Base-by-base conservation (phyloP, 2,329 filamentous ascomycete genomes). In the Exserohilum turcica region DNA sequence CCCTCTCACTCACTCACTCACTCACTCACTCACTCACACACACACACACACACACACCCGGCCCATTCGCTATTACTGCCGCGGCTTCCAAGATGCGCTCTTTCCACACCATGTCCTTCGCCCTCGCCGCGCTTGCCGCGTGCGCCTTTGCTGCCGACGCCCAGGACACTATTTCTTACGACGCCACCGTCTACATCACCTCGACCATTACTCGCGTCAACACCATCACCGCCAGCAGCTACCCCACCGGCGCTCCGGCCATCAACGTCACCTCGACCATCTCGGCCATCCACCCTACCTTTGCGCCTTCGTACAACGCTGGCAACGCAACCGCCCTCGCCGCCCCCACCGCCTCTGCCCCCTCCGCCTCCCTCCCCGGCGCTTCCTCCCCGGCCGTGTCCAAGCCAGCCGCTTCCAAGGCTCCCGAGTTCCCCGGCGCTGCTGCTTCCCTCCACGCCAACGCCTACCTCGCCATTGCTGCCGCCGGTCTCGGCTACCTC, bases 151-250 rank as follows among this genome's bases (percentile, higher is more conserved):
- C 72, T 48, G 57, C 64, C 46, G 5, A 21, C 6, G 16, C 37
- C 8, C 24, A 15, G 18, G 31, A 47, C 44, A 51, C 59, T 5
- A 9, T 33, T 27, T 56, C 53, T 27, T 71, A 71, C 56, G 70
- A 73, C 43, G 59, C 72, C 13, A 74, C 72, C 57, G 67, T 72
- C 66, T 74, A 71, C 56, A 48, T 72, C 46, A 74, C 72, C 51
- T 67, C 64, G 13, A 76, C 73, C 56, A 63, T 76, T 64, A 70
- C 70, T 61, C 68, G 65, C 57, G 65, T 74, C 63, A 71, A 73
- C 69, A 74, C 73, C 44, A 64, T 74, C 62, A 74, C 73, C 43
- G 55, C 66, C 48, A 67, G 67, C 15, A 63, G 67, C 61, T 66
- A 66, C 8, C 57, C 68, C 35, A 54, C 68, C 19, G 64, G 52